These are phyloP conservation scores for Samsoniella hepiali DNA, from an alignment of 2,329 filamentous ascomycete species.

Conservation along the genomic window DNA sequence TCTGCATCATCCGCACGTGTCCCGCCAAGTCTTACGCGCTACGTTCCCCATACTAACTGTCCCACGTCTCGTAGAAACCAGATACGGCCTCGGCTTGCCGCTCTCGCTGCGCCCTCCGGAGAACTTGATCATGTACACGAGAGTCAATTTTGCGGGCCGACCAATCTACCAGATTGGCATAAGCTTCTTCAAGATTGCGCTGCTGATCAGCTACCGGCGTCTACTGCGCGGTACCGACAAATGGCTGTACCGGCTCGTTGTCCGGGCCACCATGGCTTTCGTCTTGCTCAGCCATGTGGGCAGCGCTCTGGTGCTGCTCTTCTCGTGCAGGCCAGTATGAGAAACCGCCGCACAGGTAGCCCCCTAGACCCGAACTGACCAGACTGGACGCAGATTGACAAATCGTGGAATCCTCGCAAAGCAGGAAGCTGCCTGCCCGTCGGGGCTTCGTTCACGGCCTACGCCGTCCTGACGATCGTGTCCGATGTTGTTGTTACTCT, in stretches of 20 bases:
- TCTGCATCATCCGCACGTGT: neutral
- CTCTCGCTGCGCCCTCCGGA: neutral
- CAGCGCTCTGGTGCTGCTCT: too few relatives aligned
- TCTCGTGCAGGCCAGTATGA: too few relatives aligned
- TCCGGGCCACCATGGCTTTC: neutral
- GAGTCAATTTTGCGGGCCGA: neutral
- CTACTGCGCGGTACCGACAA: neutral
- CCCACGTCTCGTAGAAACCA: neutral
- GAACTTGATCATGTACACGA: neutral
- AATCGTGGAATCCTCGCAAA: constrained; percentile 15
- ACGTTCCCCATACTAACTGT: neutral
- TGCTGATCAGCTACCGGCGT: neutral
- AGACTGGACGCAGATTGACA: too few relatives aligned
- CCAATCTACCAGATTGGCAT: neutral
- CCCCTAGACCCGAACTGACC: too few relatives aligned
- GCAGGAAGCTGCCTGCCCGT: constrained; percentile 44
- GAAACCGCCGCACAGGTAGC: too few relatives aligned
- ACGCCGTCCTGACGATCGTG: constrained; percentile 50
- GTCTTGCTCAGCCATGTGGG: neutral
- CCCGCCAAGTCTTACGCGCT: neutral
- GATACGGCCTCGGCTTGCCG: neutral
- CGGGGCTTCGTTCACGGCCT: constrained; percentile 48
- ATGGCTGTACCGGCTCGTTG: neutral
- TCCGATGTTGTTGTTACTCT: constrained; percentile 37
- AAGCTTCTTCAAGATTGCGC: neutral